These are phyloP conservation scores for Blastocystis sp. DNA, from an alignment of 352 stramenopile species.

Conservation along the genomic window DNA sequence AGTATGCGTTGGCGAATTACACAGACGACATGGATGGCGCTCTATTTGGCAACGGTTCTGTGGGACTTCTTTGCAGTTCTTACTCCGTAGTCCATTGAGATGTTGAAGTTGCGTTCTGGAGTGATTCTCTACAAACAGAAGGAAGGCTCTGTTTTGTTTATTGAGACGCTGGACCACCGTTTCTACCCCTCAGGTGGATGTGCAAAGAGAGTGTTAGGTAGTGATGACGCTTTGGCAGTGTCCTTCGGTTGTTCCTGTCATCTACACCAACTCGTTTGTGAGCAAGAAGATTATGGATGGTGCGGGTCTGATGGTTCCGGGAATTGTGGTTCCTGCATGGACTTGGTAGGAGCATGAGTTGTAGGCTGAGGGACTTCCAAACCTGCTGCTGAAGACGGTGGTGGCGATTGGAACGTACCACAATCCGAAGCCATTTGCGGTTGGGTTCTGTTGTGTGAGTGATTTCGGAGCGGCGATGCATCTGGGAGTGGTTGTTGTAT, in stretches of 20 bases:
- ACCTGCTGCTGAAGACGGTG: constrained; percentile 14
- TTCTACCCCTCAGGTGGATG: constrained; percentile 9
- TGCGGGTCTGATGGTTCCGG: constrained; percentile 39
- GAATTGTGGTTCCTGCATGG: constrained; percentile 16
- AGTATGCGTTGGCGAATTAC: constrained; percentile 15
- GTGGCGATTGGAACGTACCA: neutral
- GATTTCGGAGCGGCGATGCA: neutral
- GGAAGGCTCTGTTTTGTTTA: neutral
- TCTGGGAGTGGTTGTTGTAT: neutral
- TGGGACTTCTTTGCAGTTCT: neutral
- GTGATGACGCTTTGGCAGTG: constrained; percentile 26
- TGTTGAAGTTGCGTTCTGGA: neutral
- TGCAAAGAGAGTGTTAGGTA: neutral
- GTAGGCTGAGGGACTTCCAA: constrained; percentile 22
- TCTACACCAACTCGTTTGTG: constrained; percentile 51
- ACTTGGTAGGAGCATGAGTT: neutral
- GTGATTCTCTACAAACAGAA: neutral
- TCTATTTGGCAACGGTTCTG: neutral
- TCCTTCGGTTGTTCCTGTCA: constrained; percentile 6
- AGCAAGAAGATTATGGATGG: constrained; percentile 37
- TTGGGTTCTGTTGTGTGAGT: constrained; percentile 11
- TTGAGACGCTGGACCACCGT: neutral
- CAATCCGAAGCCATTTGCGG: constrained; percentile 36
- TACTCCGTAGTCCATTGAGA: constrained; percentile 9
- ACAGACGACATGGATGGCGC: neutral